phyloP scores from a whole-genome alignment of 2,329 filamentous ascomycete species.

The Colletotrichum lupini region DNA sequence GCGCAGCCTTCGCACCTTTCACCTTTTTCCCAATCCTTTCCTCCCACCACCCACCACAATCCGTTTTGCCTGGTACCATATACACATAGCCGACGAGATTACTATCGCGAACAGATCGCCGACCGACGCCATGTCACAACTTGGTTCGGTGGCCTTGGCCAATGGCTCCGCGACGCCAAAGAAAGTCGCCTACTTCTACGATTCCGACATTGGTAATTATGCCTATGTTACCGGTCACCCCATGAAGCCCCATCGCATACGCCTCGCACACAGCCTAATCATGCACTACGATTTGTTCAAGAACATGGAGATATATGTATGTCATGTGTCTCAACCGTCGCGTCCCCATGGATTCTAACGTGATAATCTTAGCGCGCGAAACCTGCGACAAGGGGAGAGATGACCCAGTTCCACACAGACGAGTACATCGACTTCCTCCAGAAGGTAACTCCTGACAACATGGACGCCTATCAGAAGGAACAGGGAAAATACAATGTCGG shows the following conservation, averaged over 20 bases:
- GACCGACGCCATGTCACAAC: slow-evolving; percentile 37
- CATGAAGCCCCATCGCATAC: slow-evolving; percentile 98
- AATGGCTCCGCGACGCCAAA: slow-evolving; percentile 65
- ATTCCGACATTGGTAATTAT: slow-evolving; percentile 98
- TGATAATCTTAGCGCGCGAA: slow-evolving; percentile 74
- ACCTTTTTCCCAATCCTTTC: slow-evolving; percentile 29
- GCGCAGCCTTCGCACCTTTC: slow-evolving; percentile 31
- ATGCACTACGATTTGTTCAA: slow-evolving; percentile 96
- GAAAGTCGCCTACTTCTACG: slow-evolving; percentile 98
- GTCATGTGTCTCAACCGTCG: slow-evolving; percentile 55
- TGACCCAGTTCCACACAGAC: slow-evolving; percentile 93
- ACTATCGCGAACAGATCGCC: background rate
- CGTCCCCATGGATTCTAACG: slow-evolving; percentile 6
- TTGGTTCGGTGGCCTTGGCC: slow-evolving; percentile 58
- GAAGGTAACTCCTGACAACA: slow-evolving; percentile 98
- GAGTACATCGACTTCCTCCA: slow-evolving; percentile 96
- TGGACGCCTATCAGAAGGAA: slow-evolving; percentile 92
- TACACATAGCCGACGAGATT: background rate
- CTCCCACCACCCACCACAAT: slow-evolving; percentile 4
- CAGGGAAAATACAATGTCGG: slow-evolving; percentile 95
- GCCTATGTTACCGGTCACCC: slow-evolving; percentile 96
- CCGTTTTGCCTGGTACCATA: background rate
- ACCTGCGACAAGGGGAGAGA: slow-evolving; percentile 87
- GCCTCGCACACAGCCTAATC: slow-evolving; percentile 93
- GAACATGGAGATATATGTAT: slow-evolving; percentile 94